A percentile compares a stretch with the other conserved stretches of the same genome.
phyloP scores from a whole-genome alignment of 768 basidiomycete species.

The Sporobolomyces phaffii region DNA sequence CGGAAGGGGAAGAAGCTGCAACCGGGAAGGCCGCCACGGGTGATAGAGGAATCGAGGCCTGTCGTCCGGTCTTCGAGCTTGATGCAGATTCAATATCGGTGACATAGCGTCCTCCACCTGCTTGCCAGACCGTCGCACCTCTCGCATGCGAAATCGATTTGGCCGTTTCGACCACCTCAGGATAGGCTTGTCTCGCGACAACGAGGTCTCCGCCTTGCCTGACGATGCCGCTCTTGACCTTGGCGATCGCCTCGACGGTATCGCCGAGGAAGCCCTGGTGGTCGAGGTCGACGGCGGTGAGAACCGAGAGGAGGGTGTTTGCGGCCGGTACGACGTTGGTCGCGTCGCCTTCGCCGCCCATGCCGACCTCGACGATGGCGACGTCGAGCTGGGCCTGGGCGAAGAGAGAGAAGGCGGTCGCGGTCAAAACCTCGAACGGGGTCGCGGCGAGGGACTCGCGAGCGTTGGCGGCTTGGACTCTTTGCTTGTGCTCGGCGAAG shows the following conservation, averaged over 20 bases:
- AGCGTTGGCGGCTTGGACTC: slow-evolving; percentile 54
- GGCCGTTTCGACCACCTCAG: slow-evolving; percentile 43
- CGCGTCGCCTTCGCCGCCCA: slow-evolving; percentile 88
- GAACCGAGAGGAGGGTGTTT: slow-evolving; percentile 65
- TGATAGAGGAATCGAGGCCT: not conserved
- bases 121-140: slow-evolving; percentile 49
- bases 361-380: slow-evolving; percentile 83
- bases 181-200: slow-evolving; percentile 45
- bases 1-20: not conserved
- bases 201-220: slow-evolving; percentile 50
- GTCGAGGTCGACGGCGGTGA: slow-evolving; percentile 84
- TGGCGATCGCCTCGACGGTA: slow-evolving; percentile 66
- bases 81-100: not conserved
- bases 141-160: slow-evolving; percentile 51
- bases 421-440: slow-evolving; percentile 77
- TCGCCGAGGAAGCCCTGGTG: slow-evolving; percentile 84
- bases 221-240: slow-evolving; percentile 77
- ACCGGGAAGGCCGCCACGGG: not conserved
- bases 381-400: slow-evolving; percentile 62
- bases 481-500: slow-evolving; percentile 51
- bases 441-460: slow-evolving; percentile 53
- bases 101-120: slow-evolving; percentile 44
- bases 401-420: slow-evolving; percentile 71
- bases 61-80: not conserved
- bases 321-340: slow-evolving; percentile 78